A percentile compares a stretch with the other conserved stretches of the same genome.
phyloP scores from a whole-genome alignment of 345 rosid genomes.

The Streptanthus diversifolius region DNA sequence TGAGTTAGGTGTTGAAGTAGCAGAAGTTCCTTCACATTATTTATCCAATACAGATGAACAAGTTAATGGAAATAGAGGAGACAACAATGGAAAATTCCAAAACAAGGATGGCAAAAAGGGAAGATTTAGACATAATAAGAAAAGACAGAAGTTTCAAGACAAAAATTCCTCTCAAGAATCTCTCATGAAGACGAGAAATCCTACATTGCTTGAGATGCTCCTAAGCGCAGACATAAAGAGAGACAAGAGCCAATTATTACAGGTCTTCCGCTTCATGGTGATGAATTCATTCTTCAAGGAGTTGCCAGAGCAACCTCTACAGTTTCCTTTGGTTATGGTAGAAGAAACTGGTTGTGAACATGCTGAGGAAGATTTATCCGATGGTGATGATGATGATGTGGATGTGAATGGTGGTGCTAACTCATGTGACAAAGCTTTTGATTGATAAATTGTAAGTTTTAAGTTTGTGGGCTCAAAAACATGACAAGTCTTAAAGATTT shows the following conservation, averaged over 20 bases:
- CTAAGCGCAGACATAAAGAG: slow-evolving; percentile 61
- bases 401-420: slow-evolving; percentile 10
- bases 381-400: slow-evolving; percentile 22
- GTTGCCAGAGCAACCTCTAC: slow-evolving; percentile 56
- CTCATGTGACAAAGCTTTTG: slow-evolving; percentile 16
- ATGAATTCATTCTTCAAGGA: slow-evolving; percentile 64
- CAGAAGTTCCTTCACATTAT: slow-evolving; percentile 80
- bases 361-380: slow-evolving; percentile 29
- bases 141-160: slow-evolving; percentile 30
- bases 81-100: slow-evolving; percentile 28
- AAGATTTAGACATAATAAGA: slow-evolving; percentile 36
- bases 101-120: slow-evolving; percentile 49
- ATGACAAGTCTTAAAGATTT: background rate
- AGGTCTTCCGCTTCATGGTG: slow-evolving; percentile 70
- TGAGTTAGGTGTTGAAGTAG: slow-evolving; percentile 85
- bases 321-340: slow-evolving; percentile 50
- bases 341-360: slow-evolving; percentile 46
- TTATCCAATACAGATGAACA: slow-evolving; percentile 45
- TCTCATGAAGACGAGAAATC: slow-evolving; percentile 38
- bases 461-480: background rate
- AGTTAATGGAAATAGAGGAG: slow-evolving; percentile 15
- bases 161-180: slow-evolving; percentile 32
- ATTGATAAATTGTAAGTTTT: background rate
- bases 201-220: slow-evolving; percentile 82
- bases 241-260: slow-evolving; percentile 62